These are phyloP conservation scores for Cytospora chrysosperma DNA, from an alignment of 2,329 filamentous ascomycete genomes.

Conservation along the genomic window DNA sequence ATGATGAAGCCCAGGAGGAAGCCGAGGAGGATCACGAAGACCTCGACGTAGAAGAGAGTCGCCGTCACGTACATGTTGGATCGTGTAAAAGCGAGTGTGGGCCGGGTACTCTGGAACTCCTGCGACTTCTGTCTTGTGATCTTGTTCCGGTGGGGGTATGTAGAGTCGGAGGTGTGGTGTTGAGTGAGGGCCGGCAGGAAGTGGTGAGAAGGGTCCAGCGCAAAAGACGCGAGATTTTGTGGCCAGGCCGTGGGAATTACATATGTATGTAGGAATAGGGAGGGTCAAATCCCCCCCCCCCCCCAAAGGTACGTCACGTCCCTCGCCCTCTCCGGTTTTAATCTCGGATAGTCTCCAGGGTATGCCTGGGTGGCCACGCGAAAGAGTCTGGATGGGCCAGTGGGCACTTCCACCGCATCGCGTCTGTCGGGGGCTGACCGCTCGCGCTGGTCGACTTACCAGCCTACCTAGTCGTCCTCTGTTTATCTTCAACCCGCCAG, in stretches of 20 bases:
- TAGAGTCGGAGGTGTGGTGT: not conserved
- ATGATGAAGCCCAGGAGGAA: conserved; percentile 11
- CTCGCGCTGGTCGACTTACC: conserved; percentile 3
- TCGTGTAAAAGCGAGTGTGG: not conserved
- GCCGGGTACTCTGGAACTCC: not conserved
- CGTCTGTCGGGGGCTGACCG: conserved; percentile 4
- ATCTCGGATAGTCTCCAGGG: conserved; percentile 14
- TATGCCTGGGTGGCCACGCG: not conserved
- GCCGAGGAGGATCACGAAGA: conserved; percentile 14
- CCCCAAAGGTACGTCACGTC: conserved; percentile 12
- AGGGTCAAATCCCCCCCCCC: not conserved
- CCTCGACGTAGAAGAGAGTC: conserved; percentile 14
- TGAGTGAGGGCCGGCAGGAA: not conserved
- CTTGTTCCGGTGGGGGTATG: not conserved
- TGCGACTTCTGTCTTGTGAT: not conserved
- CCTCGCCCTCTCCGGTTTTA: conserved; percentile 17
- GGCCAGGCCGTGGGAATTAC: not conserved
- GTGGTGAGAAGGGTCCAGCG: not conserved
- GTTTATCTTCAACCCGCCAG: not conserved
- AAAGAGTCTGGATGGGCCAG: not conserved
- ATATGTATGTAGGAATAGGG: conserved; percentile 10
- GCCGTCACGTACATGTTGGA: conserved; percentile 18
- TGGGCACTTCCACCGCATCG: not conserved
- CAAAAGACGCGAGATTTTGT: conserved; percentile 1
- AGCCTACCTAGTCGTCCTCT: not conserved